Evolutionary conservation across 805 yeast genomes (phyloP).

Genomic region (Saccharomyces eubayanus): DNA sequence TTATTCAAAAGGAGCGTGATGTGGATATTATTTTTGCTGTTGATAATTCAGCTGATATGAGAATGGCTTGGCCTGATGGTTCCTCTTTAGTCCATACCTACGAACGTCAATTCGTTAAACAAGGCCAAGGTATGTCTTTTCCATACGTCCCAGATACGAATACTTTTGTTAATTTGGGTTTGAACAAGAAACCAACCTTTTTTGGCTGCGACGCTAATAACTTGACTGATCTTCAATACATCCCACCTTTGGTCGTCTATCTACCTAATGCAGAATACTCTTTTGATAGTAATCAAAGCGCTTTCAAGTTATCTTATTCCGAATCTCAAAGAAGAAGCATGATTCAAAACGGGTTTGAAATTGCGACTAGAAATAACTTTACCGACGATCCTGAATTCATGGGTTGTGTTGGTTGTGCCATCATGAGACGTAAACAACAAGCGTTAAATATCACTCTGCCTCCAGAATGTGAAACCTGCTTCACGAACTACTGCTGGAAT

Average conservation of each 20-base stretch:
- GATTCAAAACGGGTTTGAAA: slow-evolving; percentile 68
- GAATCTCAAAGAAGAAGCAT: slow-evolving; percentile 50
- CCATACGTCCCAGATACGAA: slow-evolving; percentile 72
- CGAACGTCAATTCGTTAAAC: slow-evolving; percentile 46
- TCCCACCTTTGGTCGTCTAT: slow-evolving; percentile 73
- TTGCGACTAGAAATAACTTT: slow-evolving; percentile 56
- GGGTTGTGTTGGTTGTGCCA: slow-evolving; percentile 76
- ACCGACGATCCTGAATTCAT: slow-evolving; percentile 64
- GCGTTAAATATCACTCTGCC: slow-evolving; percentile 49
- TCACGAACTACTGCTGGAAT: slow-evolving; percentile 59
- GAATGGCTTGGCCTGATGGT: slow-evolving; percentile 59
- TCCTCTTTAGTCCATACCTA: slow-evolving; percentile 48
- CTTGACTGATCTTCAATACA: slow-evolving; percentile 43
- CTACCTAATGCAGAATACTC: slow-evolving; percentile 66
- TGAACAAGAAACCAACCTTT: slow-evolving; percentile 65
- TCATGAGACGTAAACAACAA: slow-evolving; percentile 70
- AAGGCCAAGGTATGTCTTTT: slow-evolving; percentile 53
- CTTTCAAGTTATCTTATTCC: slow-evolving; percentile 56
- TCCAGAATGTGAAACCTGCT: slow-evolving; percentile 68
- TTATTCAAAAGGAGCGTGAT: slow-evolving; percentile 51
- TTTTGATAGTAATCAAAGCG: slow-evolving; percentile 61
- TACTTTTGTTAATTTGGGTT: slow-evolving; percentile 51
- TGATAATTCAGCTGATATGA: slow-evolving; percentile 64
- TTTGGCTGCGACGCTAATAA: slow-evolving; percentile 74
- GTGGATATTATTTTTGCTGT: slow-evolving; percentile 58